A percentile compares a stretch with the other conserved stretches of the same genome.
Conservation (phyloP, 805 yeast species). For the Saccharomycopsis sp. region DNA sequence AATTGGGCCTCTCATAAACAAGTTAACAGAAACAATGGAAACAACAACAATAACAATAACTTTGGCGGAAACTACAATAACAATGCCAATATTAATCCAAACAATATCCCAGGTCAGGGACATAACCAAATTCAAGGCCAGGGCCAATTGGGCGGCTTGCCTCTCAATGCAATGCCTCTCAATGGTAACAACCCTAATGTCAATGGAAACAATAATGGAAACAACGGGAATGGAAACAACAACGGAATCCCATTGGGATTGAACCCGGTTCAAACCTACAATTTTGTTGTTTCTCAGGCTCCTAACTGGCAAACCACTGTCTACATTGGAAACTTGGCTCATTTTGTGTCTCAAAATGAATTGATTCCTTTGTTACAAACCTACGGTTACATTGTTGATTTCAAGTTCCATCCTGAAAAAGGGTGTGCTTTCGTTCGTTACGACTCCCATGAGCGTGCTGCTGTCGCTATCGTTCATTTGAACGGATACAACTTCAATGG, state of each 20-base stretch:
- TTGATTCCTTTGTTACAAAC: constrained; percentile 66
- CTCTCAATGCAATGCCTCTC: constrained; percentile 19
- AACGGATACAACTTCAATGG: constrained; percentile 61
- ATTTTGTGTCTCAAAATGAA: constrained; percentile 65
- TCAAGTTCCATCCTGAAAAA: constrained; percentile 71
- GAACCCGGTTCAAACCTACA: constrained; percentile 51
- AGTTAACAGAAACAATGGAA: constrained; percentile 27
- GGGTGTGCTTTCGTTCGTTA: constrained; percentile 88
- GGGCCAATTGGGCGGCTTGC: constrained; percentile 4
- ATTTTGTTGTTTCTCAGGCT: constrained; percentile 65
- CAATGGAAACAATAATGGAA: constrained; percentile 8
- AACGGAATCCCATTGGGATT: constrained; percentile 19
- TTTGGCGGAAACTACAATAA: constrained; percentile 12
- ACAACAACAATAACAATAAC: constrained; percentile 18
- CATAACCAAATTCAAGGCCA: not conserved
- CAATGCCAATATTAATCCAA: constrained; percentile 21
- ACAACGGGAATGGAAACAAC: constrained; percentile 17
- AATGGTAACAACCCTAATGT: constrained; percentile 10
- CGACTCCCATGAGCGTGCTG: constrained; percentile 84
- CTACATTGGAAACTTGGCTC: constrained; percentile 80
- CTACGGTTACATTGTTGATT: constrained; percentile 77
- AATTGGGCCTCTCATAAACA: constrained; percentile 85
- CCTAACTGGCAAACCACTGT: constrained; percentile 84
- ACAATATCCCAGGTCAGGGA: constrained; percentile 3
- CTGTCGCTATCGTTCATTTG: constrained; percentile 76